These are phyloP conservation scores for Mantamonas sphyraenae DNA, from an alignment of 78 protist genomes.

Conservation along the genomic window DNA sequence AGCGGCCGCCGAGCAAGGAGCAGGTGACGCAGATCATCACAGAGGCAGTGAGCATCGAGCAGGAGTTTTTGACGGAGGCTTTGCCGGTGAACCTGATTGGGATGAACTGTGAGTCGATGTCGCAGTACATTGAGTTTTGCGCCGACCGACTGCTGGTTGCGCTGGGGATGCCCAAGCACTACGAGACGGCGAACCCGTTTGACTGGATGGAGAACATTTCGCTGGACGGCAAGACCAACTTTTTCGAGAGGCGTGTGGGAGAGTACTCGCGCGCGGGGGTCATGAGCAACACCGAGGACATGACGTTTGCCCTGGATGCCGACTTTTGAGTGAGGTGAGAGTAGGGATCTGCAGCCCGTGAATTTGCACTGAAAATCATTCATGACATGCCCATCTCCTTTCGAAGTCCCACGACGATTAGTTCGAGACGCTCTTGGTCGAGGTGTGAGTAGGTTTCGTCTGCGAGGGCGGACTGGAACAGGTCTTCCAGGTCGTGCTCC, in stretches of 20 bases:
- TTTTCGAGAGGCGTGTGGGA: conserved; percentile 95
- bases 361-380: no score
- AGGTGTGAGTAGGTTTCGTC: no score
- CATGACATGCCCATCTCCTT: no score
- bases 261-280: conserved; percentile 90
- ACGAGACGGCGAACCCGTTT: conserved; percentile 87
- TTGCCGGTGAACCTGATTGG: conserved; percentile 95
- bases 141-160: conserved; percentile 90
- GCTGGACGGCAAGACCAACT: conserved; percentile 94
- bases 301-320: conserved; percentile 9
- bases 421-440: no score
- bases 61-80: conserved; percentile 81
- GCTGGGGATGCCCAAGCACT: conserved; percentile 72
- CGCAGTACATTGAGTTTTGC: conserved; percentile 90
- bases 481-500: no score
- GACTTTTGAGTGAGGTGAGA: no score
- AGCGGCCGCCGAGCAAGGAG: conserved; percentile 17
- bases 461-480: no score
- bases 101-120: conserved; percentile 90
- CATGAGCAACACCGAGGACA: background rate
- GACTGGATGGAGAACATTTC: conserved; percentile 96
- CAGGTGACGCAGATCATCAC: conserved; percentile 40
- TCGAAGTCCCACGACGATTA: no score
- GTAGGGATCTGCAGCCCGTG: no score
- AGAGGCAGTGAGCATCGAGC: conserved; percentile 90